phyloP scores from a whole-genome alignment of 345 rosid genomes.

The Theobroma cacao region DNA sequence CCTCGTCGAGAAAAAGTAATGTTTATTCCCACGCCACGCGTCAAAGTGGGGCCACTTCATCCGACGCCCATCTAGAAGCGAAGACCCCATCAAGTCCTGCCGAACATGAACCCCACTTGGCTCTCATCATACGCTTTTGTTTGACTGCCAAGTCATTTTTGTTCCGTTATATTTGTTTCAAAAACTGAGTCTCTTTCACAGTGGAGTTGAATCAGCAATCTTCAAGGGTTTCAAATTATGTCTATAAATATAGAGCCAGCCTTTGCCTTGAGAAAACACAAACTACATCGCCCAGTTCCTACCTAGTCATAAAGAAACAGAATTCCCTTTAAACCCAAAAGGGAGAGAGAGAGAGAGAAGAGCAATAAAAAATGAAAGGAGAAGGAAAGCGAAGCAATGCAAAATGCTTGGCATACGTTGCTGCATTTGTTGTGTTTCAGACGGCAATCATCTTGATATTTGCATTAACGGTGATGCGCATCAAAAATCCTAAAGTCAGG shows the following conservation, averaged over 20 bases:
- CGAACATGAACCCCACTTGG: background rate
- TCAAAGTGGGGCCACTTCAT: background rate
- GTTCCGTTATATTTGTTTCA: background rate
- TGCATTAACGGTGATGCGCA: slow-evolving; percentile 25
- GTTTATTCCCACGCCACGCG: too few relatives aligned
- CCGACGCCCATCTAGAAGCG: background rate
- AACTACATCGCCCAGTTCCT: too few relatives aligned
- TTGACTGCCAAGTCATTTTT: background rate
- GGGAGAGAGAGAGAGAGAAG: too few relatives aligned
- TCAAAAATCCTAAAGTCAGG: slow-evolving; percentile 24
- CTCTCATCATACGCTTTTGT: background rate
- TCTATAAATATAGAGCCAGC: background rate
- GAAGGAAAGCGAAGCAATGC: background rate
- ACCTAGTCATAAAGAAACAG: background rate
- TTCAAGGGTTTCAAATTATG: background rate
- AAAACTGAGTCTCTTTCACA: background rate
- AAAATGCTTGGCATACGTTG: background rate
- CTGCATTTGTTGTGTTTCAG: slow-evolving; percentile 1
- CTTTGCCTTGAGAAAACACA: background rate
- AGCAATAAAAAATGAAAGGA: background rate
- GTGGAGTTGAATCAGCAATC: background rate
- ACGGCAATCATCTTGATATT: slow-evolving; percentile 12
- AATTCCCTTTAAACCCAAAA: background rate
- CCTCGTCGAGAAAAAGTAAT: too few relatives aligned
- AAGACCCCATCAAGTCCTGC: background rate